A percentile compares a stretch with the other conserved stretches of the same genome.
Evolutionary conservation across 2,329 filamentous ascomycete genomes (phyloP).

Genomic region (Penicillium sp.): DNA sequence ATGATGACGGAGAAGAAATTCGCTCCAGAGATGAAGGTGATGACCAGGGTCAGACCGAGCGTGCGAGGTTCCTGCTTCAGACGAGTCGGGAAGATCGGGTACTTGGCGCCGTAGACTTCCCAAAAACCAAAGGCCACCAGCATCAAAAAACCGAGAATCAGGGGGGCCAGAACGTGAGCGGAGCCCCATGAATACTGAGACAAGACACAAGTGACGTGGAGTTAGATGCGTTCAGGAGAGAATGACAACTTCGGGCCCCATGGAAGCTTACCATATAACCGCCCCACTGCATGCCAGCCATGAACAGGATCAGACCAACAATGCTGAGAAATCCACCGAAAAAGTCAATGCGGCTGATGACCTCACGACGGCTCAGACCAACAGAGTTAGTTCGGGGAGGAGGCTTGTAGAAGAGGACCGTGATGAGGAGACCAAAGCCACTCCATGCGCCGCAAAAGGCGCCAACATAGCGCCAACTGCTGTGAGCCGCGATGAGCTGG

Average conservation of each 20-base stretch:
- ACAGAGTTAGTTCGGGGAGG: constrained; percentile 40
- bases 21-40: constrained; percentile 55
- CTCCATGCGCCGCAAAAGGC: constrained; percentile 40
- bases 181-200: constrained; percentile 40
- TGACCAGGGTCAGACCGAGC: constrained; percentile 49
- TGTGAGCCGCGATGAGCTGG: constrained; percentile 49
- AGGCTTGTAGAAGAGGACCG: constrained; percentile 42
- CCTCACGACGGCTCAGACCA: constrained; percentile 34
- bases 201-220: neutral
- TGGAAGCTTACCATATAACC: constrained; percentile 37
- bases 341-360: constrained; percentile 46
- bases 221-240: constrained; percentile 3
- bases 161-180: constrained; percentile 42
- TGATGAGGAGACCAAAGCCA: constrained; percentile 38
- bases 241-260: neutral
- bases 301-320: constrained; percentile 43
- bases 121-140: constrained; percentile 43
- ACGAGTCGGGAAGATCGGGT: constrained; percentile 42
- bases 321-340: constrained; percentile 46
- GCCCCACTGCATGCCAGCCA: constrained; percentile 49
- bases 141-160: constrained; percentile 41
- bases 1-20: constrained; percentile 52
- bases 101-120: constrained; percentile 43
- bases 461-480: constrained; percentile 41
- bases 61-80: constrained; percentile 46